Conservation (phyloP, 306 rosid genomes). For the Ochetophila trinervis region DNA sequence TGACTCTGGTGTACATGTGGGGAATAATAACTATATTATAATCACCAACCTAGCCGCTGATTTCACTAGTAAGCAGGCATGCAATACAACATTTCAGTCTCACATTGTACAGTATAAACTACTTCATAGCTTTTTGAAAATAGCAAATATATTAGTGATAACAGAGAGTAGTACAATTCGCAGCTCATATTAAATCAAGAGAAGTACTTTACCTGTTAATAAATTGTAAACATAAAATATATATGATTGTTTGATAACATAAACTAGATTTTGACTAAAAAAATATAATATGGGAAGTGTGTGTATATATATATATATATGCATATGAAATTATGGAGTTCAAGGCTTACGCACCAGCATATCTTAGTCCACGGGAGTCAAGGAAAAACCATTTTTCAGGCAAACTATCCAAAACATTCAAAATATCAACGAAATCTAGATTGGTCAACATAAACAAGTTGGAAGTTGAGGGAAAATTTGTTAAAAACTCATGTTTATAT, state of each 20-base stretch:
- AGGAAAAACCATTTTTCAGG: no score
- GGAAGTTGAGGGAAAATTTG: no score
- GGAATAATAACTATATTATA: constrained; percentile 56
- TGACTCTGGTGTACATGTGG: constrained; percentile 67
- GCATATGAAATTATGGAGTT: constrained; percentile 49
- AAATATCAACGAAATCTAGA: no score
- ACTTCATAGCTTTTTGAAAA: no score
- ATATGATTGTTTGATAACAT: not conserved
- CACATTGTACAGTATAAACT: not conserved
- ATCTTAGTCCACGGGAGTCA: constrained; percentile 86
- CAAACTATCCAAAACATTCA: no score
- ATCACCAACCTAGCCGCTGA: constrained; percentile 55
- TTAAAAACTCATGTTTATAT: no score
- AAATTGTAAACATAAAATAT: no score
- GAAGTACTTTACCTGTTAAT: not conserved
- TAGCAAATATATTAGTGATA: no score
- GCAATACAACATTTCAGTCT: not conserved
- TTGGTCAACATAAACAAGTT: no score
- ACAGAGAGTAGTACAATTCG: no score
- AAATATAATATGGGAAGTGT: not conserved
- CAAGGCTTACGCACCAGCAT: constrained; percentile 58
- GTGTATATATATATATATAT: not conserved
- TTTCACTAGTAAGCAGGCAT: constrained; percentile 37
- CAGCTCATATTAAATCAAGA: no score
- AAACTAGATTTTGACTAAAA: no score